Evolutionary conservation across 2,329 filamentous ascomycete genomes (phyloP), one percentile per base, ranked within the genome.

Genomic region (Aspergillus thermomutatus): DNA sequence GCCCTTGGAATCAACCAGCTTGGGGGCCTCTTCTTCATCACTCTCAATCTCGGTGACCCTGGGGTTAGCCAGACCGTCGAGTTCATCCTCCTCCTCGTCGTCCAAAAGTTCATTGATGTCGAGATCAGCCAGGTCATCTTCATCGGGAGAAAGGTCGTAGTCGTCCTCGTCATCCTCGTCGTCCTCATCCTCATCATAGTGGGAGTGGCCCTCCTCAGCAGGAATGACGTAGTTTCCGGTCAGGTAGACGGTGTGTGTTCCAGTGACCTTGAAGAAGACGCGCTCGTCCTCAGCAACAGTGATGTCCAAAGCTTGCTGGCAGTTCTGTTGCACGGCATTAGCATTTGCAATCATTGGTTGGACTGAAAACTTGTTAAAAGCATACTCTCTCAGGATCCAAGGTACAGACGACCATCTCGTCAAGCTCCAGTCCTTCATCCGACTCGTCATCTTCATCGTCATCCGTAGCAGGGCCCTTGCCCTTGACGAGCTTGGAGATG

Each of bases 401-500:
- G 60, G 94, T 99, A 85, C 94, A 99, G 68, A 99, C 80, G 66
- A 97, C 92, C 68, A 90, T 91, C 80, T 97, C 90, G 75, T 97
- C 91, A 53, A 93, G 80, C 69, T 91, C 86, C 53, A 83, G 76
- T 26, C 82, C 83, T 45, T 85, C 83, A 23, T 77, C 75, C 11
- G 70, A 69, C 57, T 84, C 82, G 53, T 88, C 83, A 31, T 86
- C 84, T 26, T 79, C 75, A 27, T 82, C 81, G 17, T 80, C 80
- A n/a, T 83, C 87, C 70, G 87, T 87, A 61, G 83, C 87, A 77
- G 90, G 90, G 65, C 82, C 86, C 79, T 93, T 92, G 70, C 81
- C 82, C 69, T 79, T 81, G 73, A 87, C 84, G 61, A 83, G 80
- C 69, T 83, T 83, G 64, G 74, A 75, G 63, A 79, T 75, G 53